Base-by-base conservation (phyloP, 2,329 filamentous ascomycete species). In the Xylaria hypoxylon region DNA sequence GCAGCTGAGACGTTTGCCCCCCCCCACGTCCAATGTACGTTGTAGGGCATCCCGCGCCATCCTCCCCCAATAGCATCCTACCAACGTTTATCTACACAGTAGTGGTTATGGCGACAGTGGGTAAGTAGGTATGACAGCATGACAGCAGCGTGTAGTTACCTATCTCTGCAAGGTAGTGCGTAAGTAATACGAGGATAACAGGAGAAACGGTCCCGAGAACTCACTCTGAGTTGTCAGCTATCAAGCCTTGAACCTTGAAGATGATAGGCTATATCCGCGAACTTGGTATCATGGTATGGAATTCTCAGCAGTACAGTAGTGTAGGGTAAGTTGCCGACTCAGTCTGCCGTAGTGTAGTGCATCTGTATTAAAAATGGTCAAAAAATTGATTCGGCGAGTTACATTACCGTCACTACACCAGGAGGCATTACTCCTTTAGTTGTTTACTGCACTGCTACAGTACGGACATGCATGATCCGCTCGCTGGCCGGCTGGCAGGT, bases 131-230 rank as follows among this genome's bases (percentile, higher is more conserved):
- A 55, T 42, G 51, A 55, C 35, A 28, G 35, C 24, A 26, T 50
- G 28, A 53, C n/a, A 52, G 5, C 10, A 38, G 35, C 26, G 17
- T 22, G 15, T 33, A n/a, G 17, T 22, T 4, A 28, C 15, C 44
- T 31, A 35, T 55, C n/a, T 48, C 17, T 47, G 35, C 47, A 50
- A 45, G 59, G 47, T 45, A 40, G 45, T 15, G 44, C n/a, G n/a
- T n/a, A n/a, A n/a, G n/a, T n/a, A 42, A 60, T 53, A 68, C 56
- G 61, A 67, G 51, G 38, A 33, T 22, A 19, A 35, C 48, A 22
- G 28, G n/a, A 42, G 13, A 26, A 50, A 55, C 11, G 28, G 52
- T 24, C 11, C 38, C 45, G 28, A 52, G 42, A 45, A 15, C 35
- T 28, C 52, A 28, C 17, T 48, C 47, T 64, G 13, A 47, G 57